Evolutionary conservation across 805 yeast species (phyloP).

Genomic region (Candida mattraensis): DNA sequence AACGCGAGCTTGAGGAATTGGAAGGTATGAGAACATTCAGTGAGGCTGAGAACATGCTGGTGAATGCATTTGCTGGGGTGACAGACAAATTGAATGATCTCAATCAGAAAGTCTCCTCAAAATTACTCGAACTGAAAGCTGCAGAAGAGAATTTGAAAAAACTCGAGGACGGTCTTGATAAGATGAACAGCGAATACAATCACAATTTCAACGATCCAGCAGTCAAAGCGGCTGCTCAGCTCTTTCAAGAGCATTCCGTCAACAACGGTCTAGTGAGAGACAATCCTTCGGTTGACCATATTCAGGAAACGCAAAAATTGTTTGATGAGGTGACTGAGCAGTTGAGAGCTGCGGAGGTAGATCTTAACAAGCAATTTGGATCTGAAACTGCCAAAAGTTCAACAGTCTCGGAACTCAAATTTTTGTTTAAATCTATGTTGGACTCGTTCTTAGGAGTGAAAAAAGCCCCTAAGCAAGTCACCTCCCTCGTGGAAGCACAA

Average conservation of each 20-base stretch:
- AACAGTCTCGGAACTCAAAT: slow-evolving; percentile 1
- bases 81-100: slow-evolving; percentile 12
- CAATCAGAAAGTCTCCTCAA: slow-evolving; percentile 3
- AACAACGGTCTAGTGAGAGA: slow-evolving; percentile 31
- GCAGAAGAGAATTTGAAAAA: slow-evolving; percentile 22
- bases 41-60: slow-evolving; percentile 8
- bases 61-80: slow-evolving; percentile 9
- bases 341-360: slow-evolving; percentile 5
- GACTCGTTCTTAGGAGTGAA: slow-evolving; percentile 26
- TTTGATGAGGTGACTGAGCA: slow-evolving; percentile 10
- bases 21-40: slow-evolving; percentile 1
- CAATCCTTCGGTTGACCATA: not conserved
- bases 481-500: slow-evolving; percentile 9
- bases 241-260: slow-evolving; percentile 48
- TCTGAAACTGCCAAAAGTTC: not conserved
- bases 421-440: slow-evolving; percentile 12
- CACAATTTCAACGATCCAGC: slow-evolving; percentile 86
- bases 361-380: slow-evolving; percentile 2
- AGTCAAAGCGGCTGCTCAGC: slow-evolving; percentile 69
- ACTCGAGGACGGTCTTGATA: slow-evolving; percentile 48
- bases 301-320: slow-evolving; percentile 3
- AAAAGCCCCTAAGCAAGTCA: slow-evolving; percentile 2
- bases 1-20: slow-evolving; percentile 25
- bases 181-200: slow-evolving; percentile 61
- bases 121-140: slow-evolving; percentile 15